Conservation (phyloP, 75 land plant species). For the Pseudotsuga menziesii region DNA sequence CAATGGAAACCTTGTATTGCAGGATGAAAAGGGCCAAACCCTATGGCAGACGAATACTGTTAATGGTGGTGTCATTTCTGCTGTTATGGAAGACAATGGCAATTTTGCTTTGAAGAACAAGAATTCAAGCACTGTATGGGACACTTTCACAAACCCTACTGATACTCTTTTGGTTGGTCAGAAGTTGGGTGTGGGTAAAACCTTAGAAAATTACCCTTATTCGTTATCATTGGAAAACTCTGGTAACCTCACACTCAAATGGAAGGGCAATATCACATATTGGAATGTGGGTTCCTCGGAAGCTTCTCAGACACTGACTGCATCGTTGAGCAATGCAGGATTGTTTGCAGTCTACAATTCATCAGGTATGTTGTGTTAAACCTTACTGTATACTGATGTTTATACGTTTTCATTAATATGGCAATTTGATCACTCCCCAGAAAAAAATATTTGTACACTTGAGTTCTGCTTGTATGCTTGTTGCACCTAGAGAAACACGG, state of each 20-base stretch:
- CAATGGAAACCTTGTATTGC: conserved; percentile 36
- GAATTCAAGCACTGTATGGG: conserved; percentile 24
- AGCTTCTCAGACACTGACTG: conserved; percentile 8
- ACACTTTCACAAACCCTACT: conserved; percentile 45
- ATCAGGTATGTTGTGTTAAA: conserved; percentile 6
- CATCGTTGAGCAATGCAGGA: conserved; percentile 4
- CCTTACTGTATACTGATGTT: not conserved
- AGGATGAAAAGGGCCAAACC: conserved; percentile 26
- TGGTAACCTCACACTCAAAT: conserved; percentile 35
- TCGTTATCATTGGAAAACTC: conserved; percentile 22
- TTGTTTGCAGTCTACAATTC: conserved; percentile 8
- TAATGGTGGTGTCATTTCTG: conserved; percentile 18
- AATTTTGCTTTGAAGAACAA: conserved; percentile 27
- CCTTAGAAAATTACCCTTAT: conserved; percentile 27
- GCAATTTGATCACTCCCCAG: not conserved
- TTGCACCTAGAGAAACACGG: not conserved
- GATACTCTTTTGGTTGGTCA: conserved; percentile 42
- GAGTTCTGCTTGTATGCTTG: not conserved
- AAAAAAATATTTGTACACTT: not conserved
- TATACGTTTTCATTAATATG: not conserved
- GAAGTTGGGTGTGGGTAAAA: conserved; percentile 18
- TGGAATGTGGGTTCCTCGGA: conserved; percentile 20
- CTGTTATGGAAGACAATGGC: conserved; percentile 35
- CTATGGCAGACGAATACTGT: conserved; percentile 39
- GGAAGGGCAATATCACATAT: conserved; percentile 34